phyloP scores from a whole-genome alignment of 768 basidiomycete species.

The Amanita molliuscula region DNA sequence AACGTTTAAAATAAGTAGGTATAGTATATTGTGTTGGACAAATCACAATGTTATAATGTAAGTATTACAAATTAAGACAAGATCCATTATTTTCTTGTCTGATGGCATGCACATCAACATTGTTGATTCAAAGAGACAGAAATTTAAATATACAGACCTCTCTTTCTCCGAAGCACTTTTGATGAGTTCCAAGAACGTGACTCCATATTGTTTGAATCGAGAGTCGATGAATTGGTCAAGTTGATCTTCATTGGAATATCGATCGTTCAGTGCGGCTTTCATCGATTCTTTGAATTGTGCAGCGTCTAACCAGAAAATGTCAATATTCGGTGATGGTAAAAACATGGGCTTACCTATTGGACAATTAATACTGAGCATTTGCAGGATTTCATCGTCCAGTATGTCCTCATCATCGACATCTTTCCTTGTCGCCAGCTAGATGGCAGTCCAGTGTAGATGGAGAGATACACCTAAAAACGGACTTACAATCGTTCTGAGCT shows the following conservation, averaged over 20 bases:
- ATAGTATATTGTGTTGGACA: not conserved
- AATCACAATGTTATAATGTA: not conserved
- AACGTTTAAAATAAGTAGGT: too few relatives aligned
- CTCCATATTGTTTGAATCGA: slow-evolving; percentile 23
- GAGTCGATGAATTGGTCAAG: slow-evolving; percentile 23
- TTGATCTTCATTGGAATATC: slow-evolving; percentile 30
- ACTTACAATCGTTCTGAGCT: not conserved
- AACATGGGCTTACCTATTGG: slow-evolving; percentile 27
- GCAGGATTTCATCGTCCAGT: slow-evolving; percentile 24
- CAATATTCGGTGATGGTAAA: not conserved
- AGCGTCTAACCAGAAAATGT: slow-evolving; percentile 19
- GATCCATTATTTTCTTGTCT: not conserved
- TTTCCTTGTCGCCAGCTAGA: slow-evolving; percentile 19
- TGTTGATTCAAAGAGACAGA: not conserved
- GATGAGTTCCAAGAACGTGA: slow-evolving; percentile 28
- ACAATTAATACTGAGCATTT: slow-evolving; percentile 25
- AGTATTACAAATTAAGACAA: not conserved
- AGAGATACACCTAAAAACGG: not conserved
- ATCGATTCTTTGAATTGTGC: slow-evolving; percentile 28
- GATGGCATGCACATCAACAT: not conserved
- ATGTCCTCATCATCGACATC: slow-evolving; percentile 20
- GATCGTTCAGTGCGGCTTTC: slow-evolving; percentile 20
- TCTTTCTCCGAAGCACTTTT: slow-evolving; percentile 13
- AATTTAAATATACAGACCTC: not conserved
- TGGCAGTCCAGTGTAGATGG: not conserved